Evolutionary conservation across 176 grass and related monocot genomes (phyloP).

Genomic region (bread wheat (Triticum aestivum)): IWGSC_CS_RefSeq_v2.1 NC_057795.1:649786185-649786684

Average conservation of each 20-base stretch:
- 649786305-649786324: background rate
- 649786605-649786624: background rate
- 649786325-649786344: background rate
- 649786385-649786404: background rate
- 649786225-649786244: background rate
- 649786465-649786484: background rate
- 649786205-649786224: background rate
- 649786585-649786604: background rate
- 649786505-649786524: conserved; percentile 2
- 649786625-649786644: background rate
- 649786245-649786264: background rate
- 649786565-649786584: background rate
- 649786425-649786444: background rate
- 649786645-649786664: conserved; percentile 35
- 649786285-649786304: background rate
- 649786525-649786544: background rate
- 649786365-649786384: no score
- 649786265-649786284: background rate
- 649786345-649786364: background rate
- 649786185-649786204: background rate
- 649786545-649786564: background rate
- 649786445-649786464: background rate
- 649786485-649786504: background rate
- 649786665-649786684: conserved; percentile 84
- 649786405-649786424: background rate